Evolutionary conservation across 495 filamentous ascomycete species (phyloP).

Genomic region (Penicillium robsamsonii): DNA sequence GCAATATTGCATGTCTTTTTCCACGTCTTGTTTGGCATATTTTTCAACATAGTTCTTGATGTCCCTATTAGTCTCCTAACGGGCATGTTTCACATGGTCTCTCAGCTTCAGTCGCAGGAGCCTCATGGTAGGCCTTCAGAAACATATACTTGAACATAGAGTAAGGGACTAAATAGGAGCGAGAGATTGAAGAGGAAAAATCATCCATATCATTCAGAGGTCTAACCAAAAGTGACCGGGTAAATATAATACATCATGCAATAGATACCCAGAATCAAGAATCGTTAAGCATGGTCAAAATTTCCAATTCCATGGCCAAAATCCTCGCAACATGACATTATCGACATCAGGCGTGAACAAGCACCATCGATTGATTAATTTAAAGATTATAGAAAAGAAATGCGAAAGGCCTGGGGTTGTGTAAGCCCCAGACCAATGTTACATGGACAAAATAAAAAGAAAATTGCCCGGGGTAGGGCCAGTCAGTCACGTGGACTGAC

Average conservation of each 20-base stretch:
- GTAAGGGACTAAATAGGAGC: not conserved
- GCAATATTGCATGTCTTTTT: too few species aligned
- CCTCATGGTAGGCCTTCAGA: too few species aligned
- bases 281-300: not conserved
- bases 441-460: conserved; percentile 4
- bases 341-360: conserved; percentile 3
- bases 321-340: not conserved
- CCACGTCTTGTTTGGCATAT: too few species aligned
- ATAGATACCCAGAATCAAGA: not conserved
- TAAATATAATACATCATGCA: not conserved
- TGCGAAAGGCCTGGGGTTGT: not conserved
- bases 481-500: not conserved
- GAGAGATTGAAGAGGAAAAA: not conserved
- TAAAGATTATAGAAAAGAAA: conserved; percentile 12
- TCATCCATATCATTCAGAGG: not conserved
- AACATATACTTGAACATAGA: too few species aligned
- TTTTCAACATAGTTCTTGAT: too few species aligned
- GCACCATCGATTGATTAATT: conserved; percentile 3
- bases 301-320: not conserved
- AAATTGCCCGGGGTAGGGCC: conserved; percentile 19
- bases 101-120: too few species aligned
- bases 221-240: not conserved
- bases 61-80: too few species aligned
- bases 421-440: not conserved
- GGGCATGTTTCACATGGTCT: too few species aligned